phyloP scores from a whole-genome alignment of 2,329 filamentous ascomycete species.

The Pseudogymnoascus sp. region DNA sequence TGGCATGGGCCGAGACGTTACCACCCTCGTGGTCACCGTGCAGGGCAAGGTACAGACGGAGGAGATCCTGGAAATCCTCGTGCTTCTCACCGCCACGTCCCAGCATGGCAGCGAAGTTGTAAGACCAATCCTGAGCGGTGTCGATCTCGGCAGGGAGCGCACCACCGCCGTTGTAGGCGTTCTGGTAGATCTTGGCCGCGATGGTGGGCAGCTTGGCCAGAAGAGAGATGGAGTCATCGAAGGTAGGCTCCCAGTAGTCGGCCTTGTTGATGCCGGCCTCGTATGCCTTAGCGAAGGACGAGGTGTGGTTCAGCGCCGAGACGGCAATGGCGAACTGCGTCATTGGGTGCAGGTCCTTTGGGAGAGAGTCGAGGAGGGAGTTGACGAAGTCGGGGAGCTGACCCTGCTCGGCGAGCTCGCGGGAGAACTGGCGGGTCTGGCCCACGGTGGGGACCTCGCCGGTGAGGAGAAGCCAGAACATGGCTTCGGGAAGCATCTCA shows the following conservation, averaged over 20 bases:
- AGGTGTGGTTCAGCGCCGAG: conserved; percentile 90
- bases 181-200: conserved; percentile 95
- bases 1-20: conserved; percentile 92
- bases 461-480: conserved; percentile 98
- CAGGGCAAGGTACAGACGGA: conserved; percentile 88
- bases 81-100: conserved; percentile 83
- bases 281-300: conserved; percentile 87
- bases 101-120: conserved; percentile 96
- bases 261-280: conserved; percentile 86
- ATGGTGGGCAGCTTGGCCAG: conserved; percentile 95
- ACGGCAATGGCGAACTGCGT: conserved; percentile 95
- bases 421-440: conserved; percentile 76
- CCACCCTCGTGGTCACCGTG: conserved; percentile 98
- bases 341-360: conserved; percentile 90
- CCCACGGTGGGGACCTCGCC: conserved; percentile 77
- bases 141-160: conserved; percentile 71
- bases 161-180: conserved; percentile 67
- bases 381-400: conserved; percentile 73
- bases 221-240: conserved; percentile 88
- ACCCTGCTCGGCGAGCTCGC: conserved; percentile 79
- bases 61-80: conserved; percentile 88
- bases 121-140: conserved; percentile 85
- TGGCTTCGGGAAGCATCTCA: conserved; percentile 96
- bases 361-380: conserved; percentile 84
- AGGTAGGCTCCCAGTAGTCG: conserved; percentile 98